Evolutionary conservation across 2,329 filamentous ascomycete species (phyloP).

Genomic region (Pseudofabraea citricarpa): DNA sequence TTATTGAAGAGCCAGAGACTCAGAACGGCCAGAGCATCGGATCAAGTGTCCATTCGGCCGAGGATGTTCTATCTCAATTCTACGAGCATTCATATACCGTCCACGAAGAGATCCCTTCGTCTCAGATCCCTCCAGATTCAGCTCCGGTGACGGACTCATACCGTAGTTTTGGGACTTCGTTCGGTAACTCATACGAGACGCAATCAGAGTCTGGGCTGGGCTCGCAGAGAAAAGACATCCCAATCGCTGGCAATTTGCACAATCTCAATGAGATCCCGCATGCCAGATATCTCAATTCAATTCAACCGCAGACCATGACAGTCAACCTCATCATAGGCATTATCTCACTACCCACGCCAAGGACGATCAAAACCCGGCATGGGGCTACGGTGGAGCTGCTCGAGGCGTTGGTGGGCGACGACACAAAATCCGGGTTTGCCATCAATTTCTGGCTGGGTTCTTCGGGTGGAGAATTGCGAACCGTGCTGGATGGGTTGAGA

Average conservation of each 20-base stretch:
- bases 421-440: conserved; percentile 74
- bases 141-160: conserved; percentile 15
- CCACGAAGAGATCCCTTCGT: conserved; percentile 62
- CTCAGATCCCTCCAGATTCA: conserved; percentile 41
- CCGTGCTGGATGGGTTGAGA: conserved; percentile 43
- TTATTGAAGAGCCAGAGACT: conserved; percentile 14
- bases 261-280: conserved; percentile 67
- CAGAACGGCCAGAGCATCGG: conserved; percentile 2
- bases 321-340: conserved; percentile 78
- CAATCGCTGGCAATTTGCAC: conserved; percentile 39
- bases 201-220: background rate
- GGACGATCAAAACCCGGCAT: conserved; percentile 63
- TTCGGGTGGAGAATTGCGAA: conserved; percentile 20
- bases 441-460: conserved; percentile 74
- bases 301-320: conserved; percentile 76
- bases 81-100: conserved; percentile 73
- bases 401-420: conserved; percentile 79
- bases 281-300: conserved; percentile 57
- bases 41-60: conserved; percentile 13
- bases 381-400: conserved; percentile 60
- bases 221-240: conserved; percentile 20
- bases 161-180: conserved; percentile 26
- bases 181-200: conserved; percentile 35
- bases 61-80: conserved; percentile 54
- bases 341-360: conserved; percentile 64